Base-by-base conservation (phyloP, 257 asterid species). In the Jacaranda mimosifolia region DNA sequence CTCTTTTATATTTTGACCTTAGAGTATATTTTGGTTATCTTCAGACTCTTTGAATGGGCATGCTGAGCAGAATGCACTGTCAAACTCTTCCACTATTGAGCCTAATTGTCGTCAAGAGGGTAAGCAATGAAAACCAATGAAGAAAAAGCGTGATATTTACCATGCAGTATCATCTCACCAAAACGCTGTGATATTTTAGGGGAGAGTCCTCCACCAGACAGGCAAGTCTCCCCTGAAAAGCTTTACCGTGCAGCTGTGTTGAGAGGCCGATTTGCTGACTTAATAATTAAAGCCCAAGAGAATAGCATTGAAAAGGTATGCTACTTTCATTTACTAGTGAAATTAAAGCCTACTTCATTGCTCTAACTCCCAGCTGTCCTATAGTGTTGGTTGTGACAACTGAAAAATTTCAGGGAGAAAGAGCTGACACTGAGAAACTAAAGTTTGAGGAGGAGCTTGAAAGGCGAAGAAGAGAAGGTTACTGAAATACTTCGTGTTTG, bases 181-280 rank as follows among this genome's bases (percentile, higher is more conserved):
- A 77, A 76, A 60, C 80, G 83, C 77, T 68, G 63, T 87, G 49
- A 80, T 83, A 46, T 85, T 83, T 73, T 83, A 85, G 91, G 84
- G 79, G 89, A 77, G 84, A 71, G 81, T 62, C 79, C 78, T 79
- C 87, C 78, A 70, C 71, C 80, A 6, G 91, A 85, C 75, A 83
- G 89, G 84, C 82, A 57, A 74, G 88, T 79, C 76, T 85, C 91
- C 79, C 89, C 91, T 42, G 86, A 83, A 45, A 87, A 81, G 86
- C 87, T 62, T 52, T 87, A 87, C 77, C 89, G 89, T 7, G 91
- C 91, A 55, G 91, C 91, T 79, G 9, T 87, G 9, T 80, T 87
- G 82, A 81, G 85, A 78, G 72, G 83, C 68, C 86, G 91, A 68
- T 87, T 77, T 81, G 89, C 89, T 7, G 89, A 87, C 76, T 81